These are phyloP conservation scores for Saksenaea oblongispora DNA, from an alignment of 371 early-diverging fungal species.

Conservation along the genomic window DNA sequence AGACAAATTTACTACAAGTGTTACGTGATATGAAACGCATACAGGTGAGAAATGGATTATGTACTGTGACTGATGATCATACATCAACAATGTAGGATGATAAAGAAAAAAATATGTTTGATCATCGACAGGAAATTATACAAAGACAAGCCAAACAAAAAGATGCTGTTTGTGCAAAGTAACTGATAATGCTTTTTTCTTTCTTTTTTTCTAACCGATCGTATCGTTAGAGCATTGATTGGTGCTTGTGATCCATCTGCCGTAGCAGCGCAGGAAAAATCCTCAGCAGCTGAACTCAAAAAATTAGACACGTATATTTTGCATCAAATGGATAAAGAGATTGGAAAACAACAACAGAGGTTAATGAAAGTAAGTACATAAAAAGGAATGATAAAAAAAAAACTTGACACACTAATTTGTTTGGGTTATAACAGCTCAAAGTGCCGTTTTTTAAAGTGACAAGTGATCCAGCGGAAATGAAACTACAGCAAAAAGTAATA, in stretches of 20 bases:
- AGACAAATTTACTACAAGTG: constrained; percentile 31
- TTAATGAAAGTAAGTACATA: constrained; percentile 20
- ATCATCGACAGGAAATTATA: constrained; percentile 29
- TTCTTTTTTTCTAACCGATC: no score
- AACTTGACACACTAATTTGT: neutral
- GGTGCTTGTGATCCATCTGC: constrained; percentile 12
- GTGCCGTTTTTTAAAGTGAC: constrained; percentile 45
- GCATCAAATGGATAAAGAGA: constrained; percentile 36
- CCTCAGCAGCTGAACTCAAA: constrained; percentile 25
- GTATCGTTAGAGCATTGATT: constrained; percentile 22
- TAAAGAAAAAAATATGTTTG: constrained; percentile 36
- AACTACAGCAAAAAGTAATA: constrained; percentile 41
- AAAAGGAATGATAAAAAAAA: neutral
- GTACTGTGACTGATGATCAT: neutral
- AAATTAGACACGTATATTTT: constrained; percentile 35
- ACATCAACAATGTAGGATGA: constrained; percentile 12
- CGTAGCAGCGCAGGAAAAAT: constrained; percentile 19
- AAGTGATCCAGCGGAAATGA: constrained; percentile 24
- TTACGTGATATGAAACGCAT: constrained; percentile 28
- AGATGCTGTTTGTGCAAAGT: constrained; percentile 40
- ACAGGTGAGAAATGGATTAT: constrained; percentile 19
- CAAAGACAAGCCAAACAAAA: constrained; percentile 26
- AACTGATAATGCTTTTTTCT: no score
- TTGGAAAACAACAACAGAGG: constrained; percentile 25
- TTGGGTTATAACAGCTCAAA: constrained; percentile 24